A percentile compares a stretch with the other conserved stretches of the same genome.
Evolutionary conservation across 164 flowering plant genomes (phyloP).

Genomic region (Liriodendron chinense): DNA sequence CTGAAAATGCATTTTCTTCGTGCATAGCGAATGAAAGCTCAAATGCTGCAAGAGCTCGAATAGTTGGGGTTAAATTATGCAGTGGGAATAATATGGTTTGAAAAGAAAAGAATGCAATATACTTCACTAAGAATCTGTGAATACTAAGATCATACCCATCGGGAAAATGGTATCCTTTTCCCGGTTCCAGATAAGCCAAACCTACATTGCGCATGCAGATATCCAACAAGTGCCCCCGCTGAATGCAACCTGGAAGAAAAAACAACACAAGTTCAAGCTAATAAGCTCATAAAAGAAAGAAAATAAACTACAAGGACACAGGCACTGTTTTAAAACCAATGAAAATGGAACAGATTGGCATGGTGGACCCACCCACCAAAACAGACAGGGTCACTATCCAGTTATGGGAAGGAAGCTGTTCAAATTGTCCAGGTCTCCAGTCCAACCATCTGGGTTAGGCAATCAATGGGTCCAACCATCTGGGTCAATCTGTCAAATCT

Average conservation of each 20-base stretch:
- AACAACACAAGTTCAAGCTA: background rate
- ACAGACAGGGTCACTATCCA: background rate
- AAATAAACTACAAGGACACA: background rate
- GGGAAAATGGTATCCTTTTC: constrained; percentile 80
- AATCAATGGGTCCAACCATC: background rate
- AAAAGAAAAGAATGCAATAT: background rate
- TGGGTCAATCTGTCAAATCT: background rate
- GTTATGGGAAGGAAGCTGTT: background rate
- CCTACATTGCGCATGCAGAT: constrained; percentile 60
- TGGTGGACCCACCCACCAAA: background rate
- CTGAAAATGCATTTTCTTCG: background rate
- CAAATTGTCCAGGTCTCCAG: background rate
- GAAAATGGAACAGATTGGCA: background rate
- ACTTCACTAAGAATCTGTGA: background rate
- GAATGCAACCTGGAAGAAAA: constrained; percentile 65
- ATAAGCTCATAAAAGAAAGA: background rate
- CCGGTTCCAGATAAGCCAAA: constrained; percentile 57
- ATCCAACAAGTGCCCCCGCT: constrained; percentile 91
- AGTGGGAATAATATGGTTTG: background rate
- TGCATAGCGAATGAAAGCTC: background rate
- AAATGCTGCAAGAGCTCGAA: background rate
- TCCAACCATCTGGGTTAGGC: background rate
- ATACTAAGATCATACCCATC: constrained; percentile 62
- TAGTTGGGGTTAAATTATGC: background rate
- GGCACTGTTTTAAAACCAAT: background rate